Evolutionary conservation across 495 filamentous ascomycete genomes (phyloP).

Genomic region (Penicillium samsonianum): DNA sequence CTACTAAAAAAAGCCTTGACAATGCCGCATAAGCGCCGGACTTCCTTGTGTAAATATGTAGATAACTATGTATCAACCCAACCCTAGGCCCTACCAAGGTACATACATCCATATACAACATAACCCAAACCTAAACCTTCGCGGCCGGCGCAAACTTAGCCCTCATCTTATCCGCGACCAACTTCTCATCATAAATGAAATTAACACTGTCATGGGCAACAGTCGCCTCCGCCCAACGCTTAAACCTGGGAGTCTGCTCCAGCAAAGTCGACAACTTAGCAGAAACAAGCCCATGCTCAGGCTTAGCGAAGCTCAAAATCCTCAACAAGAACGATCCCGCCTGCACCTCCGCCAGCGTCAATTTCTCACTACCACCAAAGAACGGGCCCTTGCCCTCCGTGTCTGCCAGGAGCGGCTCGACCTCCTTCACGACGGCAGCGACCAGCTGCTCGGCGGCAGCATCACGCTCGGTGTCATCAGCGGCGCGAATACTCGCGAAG

Average conservation of each 20-base stretch:
- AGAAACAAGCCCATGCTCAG: conserved; percentile 53
- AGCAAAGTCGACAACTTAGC: conserved; percentile 48
- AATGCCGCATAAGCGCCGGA: no score
- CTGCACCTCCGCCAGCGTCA: conserved; percentile 76
- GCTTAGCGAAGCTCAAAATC: conserved; percentile 50
- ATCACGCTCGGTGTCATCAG: conserved; percentile 40
- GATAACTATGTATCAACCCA: no score
- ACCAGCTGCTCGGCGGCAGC: conserved; percentile 40
- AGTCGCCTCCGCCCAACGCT: conserved; percentile 66
- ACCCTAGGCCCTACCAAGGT: no score
- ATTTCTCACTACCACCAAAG: conserved; percentile 74
- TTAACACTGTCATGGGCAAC: conserved; percentile 65
- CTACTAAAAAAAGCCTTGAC: no score
- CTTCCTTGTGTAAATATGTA: no score
- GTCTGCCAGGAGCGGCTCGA: conserved; percentile 65
- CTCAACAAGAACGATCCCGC: conserved; percentile 70
- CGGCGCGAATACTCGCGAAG: conserved; percentile 43
- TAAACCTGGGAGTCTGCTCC: conserved; percentile 62
- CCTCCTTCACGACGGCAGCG: conserved; percentile 63
- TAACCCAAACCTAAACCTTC: conserved; percentile 18
- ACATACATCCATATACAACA: background rate
- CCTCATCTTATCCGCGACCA: conserved; percentile 25
- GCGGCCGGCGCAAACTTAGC: conserved; percentile 30
- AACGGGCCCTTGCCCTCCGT: conserved; percentile 63
- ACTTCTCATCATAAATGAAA: conserved; percentile 59